A percentile compares a stretch with the other conserved stretches of the same genome.
phyloP scores from a whole-genome alignment of 179 eudicot species.

The Sideroxylon spinosum region DNA sequence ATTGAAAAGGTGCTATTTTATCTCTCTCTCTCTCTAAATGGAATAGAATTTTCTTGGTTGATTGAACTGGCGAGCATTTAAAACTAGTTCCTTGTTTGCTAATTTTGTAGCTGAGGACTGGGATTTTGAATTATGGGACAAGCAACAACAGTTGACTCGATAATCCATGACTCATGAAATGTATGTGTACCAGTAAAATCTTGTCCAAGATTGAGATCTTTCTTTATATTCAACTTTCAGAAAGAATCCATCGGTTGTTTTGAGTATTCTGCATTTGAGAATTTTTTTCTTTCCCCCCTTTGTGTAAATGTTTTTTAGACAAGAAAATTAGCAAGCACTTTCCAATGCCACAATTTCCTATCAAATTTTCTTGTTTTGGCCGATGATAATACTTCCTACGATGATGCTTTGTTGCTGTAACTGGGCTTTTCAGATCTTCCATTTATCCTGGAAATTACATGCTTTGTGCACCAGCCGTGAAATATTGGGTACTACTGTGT shows the following conservation, averaged over 20 bases:
- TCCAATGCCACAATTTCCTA: too few relatives aligned
- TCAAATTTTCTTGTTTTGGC: too few relatives aligned
- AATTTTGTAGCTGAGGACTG: conserved; percentile 32
- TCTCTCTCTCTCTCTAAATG: not conserved
- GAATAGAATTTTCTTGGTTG: not conserved
- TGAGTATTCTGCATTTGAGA: too few relatives aligned
- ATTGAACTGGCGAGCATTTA: not conserved
- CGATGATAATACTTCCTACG: too few relatives aligned
- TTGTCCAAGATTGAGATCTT: not conserved
- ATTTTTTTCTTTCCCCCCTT: too few relatives aligned
- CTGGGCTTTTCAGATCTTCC: too few relatives aligned
- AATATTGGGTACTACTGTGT: too few relatives aligned
- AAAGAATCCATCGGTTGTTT: not conserved
- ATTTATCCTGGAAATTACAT: too few relatives aligned
- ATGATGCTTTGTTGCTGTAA: too few relatives aligned
- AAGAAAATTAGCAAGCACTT: too few relatives aligned
- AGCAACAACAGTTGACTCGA: not conserved
- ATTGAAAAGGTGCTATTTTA: conserved; percentile 37
- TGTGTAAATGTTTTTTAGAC: too few relatives aligned
- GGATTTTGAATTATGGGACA: conserved; percentile 22
- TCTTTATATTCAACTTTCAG: not conserved
- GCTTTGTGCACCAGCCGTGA: too few relatives aligned
- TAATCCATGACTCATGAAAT: not conserved
- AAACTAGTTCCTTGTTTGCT: conserved; percentile 2
- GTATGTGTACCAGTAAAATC: not conserved